Conservation (phyloP, 83 land plant genomes). For the Isoetes engelmannii region DNA sequence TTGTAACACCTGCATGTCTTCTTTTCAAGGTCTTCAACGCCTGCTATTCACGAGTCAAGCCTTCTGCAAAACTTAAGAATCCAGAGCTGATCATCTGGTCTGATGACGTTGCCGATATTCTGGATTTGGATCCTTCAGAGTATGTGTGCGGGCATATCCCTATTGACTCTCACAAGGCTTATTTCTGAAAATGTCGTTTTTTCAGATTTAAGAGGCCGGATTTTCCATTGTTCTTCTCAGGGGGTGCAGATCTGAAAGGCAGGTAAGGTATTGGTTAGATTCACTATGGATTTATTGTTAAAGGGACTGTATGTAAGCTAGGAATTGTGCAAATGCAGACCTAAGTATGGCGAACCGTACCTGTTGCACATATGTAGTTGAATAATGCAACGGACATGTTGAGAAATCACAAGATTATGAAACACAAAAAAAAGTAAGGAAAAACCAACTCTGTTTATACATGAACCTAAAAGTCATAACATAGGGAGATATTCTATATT, state of each 20-base stretch:
- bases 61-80: conserved; percentile 69
- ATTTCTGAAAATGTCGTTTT: background rate
- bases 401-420: no score
- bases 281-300: no score
- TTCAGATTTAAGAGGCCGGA: conserved; percentile 79
- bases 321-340: no score
- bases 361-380: no score
- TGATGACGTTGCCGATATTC: conserved; percentile 63
- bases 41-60: conserved; percentile 77
- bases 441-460: no score
- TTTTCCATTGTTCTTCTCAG: conserved; percentile 77
- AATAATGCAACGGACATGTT: no score
- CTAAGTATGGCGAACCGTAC: no score
- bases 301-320: no score
- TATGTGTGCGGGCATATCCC: conserved; percentile 23
- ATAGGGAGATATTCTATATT: no score
- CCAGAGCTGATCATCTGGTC: conserved; percentile 94
- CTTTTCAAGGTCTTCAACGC: conserved; percentile 66
- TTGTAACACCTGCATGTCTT: background rate
- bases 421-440: no score
- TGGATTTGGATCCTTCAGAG: conserved; percentile 86
- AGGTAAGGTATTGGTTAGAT: conserved; percentile 72
- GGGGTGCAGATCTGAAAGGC: conserved; percentile 61
- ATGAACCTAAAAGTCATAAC: no score
- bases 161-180: no score